Evolutionary conservation across 1,284 basidiomycete genomes (phyloP), one percentile per base, ranked within the genome.

Genomic region (Fomitiporia mediterranea): DNA sequence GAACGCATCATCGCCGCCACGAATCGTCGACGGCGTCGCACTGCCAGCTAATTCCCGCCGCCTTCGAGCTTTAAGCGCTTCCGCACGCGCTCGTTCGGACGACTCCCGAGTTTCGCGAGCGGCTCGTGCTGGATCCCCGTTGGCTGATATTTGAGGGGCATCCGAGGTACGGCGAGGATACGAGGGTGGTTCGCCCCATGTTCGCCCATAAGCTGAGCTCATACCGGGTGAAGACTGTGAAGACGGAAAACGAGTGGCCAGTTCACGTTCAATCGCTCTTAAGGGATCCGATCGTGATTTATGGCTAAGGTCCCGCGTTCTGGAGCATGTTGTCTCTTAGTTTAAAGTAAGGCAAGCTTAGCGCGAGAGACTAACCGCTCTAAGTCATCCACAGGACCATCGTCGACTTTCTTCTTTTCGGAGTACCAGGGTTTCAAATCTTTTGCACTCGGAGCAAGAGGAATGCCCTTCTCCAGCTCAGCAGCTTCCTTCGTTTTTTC

Each of bases 351-450:
- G 4, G 38, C 4, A 15, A 1, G 27, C 34, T 39, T 50, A 21
- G 28, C 6, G 42, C 32, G 35, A 32, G 61, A n/a, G n/a, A n/a
- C 65, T 25, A 56, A 72, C 72, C 68, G 64, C 53, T 65, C 66
- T 32, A 66, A 68, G 17, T 67, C 69, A 15, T 68, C 63, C 17
- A 58, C 44, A 53, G 67, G 68, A n/a, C 59, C 58, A 43, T 65
- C 68, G 5, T 57, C 57, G 23, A 55, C 57, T n/a, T 51, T 59
- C 34, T 55, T 37, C 34, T 59, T 60, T 30, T 56, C 73, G 1
- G 82, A 81, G 66, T 91, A 91, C 89, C 89, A 91, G 2, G 88
- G 87, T 23, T 81, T 83, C 13, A 89, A 76, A 60, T 91, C 89
- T 62, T 89, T 85, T 15, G 74, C 78, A 2, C 81, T 79, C 0